Conservation (phyloP, 164 flowering plant species). For the Saururus chinensis region DNA sequence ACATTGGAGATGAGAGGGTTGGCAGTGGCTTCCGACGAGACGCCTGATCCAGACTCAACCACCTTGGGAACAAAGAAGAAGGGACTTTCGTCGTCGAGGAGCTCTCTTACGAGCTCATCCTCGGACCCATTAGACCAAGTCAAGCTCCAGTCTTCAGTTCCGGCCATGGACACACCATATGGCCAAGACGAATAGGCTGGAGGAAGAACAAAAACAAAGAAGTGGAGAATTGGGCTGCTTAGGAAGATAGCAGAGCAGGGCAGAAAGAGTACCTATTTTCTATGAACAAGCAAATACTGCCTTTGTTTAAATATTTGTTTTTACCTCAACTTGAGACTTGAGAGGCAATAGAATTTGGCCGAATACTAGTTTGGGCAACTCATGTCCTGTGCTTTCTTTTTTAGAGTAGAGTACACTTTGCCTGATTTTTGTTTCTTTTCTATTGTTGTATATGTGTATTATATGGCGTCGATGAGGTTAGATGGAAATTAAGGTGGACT, state of each 20-base stretch:
- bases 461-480: slow-evolving; percentile 5
- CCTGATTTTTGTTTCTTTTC: background rate
- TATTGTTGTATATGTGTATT: background rate
- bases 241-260: slow-evolving; percentile 24
- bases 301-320: too few relatives aligned
- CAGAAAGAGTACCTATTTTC: slow-evolving; percentile 4
- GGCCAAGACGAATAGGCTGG: slow-evolving; percentile 4
- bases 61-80: slow-evolving; percentile 22
- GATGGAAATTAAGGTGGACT: slow-evolving; percentile 20
- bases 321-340: too few relatives aligned
- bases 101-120: slow-evolving; percentile 46
- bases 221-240: too few relatives aligned
- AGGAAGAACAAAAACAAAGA: slow-evolving; percentile 1
- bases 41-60: slow-evolving; percentile 9
- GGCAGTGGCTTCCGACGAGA: slow-evolving; percentile 4
- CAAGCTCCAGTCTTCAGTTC: slow-evolving; percentile 21
- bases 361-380: too few relatives aligned
- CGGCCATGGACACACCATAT: slow-evolving; percentile 4
- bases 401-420: background rate
- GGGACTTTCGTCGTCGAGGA: slow-evolving; percentile 49
- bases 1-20: slow-evolving; percentile 15
- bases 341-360: too few relatives aligned
- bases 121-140: slow-evolving; percentile 21
- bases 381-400: too few relatives aligned
- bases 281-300: background rate